Base-by-base conservation (phyloP, 1,139 yeast genomes). In the Blastobotrys raffinosifermentans region DNA sequence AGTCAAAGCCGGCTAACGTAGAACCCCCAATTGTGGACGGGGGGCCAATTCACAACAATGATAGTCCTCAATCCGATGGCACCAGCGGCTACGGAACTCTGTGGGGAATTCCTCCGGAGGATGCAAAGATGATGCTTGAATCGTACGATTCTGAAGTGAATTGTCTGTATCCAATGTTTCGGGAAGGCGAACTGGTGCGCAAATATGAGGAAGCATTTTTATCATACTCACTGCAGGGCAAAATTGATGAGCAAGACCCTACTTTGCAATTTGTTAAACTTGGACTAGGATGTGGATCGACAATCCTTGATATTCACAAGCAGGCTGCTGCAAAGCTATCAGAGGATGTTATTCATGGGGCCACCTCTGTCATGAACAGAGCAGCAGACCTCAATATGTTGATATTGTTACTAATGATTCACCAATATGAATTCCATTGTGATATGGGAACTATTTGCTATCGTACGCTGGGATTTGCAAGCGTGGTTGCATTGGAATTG, bases 141-240 rank as follows among this genome's bases (percentile, higher is more conserved):
- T 43, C 45, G 5, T 53, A 47, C 35, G 57, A 53, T 29, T 31
- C 39, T 13, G 57, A 53, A 34, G 46, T 52, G 18, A 50, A 50
- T 35, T 42, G 50, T 35, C 41, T 53, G 48, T 53, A 48, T 25
- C 57, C 57, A 2, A 41, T 52, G 19, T 53, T 52, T 39, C 45
- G 44, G 15, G 49, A 44, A 10, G 45, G 50, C 7, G 51, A 48
- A 21, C 31, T 50, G 19, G 38, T 34, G 15, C 22, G 35, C 9
- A 49, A 41, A 26, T 49, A 47, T 29, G 45, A 45, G 19, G 39
- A 38, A 4, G 38, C 49, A 18, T 39, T 32, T n/a, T n/a, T n/a
- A n/a, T n/a, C n/a, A n/a, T n/a, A 17, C 25, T 27, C 19, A 23
- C 31, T 17, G 43, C 38, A 32, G 37, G 34, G 11, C 20, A 14